A percentile compares a stretch with the other conserved stretches of the same genome.
phyloP scores from a whole-genome alignment of 495 filamentous ascomycete genomes.

The Cercophora samala region DNA sequence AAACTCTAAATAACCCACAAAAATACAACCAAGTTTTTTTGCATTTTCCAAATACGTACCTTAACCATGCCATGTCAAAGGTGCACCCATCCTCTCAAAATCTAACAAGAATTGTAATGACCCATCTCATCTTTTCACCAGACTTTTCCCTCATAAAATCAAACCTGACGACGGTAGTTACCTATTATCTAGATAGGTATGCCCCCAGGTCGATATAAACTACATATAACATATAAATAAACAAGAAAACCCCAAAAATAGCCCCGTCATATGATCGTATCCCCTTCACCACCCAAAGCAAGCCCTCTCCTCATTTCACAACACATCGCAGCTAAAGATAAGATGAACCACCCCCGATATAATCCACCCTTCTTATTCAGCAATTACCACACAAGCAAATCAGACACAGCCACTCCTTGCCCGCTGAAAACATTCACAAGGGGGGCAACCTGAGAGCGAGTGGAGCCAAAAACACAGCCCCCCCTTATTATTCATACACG shows the following conservation, averaged over 20 bases:
- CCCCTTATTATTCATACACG: background rate
- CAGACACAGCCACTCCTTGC: background rate
- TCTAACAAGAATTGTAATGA: no score
- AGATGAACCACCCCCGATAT: background rate
- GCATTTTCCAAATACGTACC: background rate
- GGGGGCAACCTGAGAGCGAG: background rate
- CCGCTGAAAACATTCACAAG: background rate
- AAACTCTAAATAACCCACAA: background rate
- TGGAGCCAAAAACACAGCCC: background rate
- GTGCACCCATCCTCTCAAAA: no score
- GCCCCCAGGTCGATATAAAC: no score
- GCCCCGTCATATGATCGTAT: no score
- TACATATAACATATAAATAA: no score
- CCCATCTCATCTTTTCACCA: no score
- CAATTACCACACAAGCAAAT: background rate
- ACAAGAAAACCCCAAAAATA: no score
- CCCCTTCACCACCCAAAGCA: no score
- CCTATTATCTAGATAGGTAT: no score
- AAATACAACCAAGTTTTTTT: background rate
- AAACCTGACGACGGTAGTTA: no score
- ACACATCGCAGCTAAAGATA: background rate
- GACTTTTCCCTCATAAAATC: no score
- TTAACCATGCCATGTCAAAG: no score
- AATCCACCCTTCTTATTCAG: background rate
- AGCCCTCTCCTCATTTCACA: background rate